Evolutionary conservation across 768 basidiomycete species (phyloP), one percentile per base, ranked within the genome.

Genomic region (Mycena polygramma): DNA sequence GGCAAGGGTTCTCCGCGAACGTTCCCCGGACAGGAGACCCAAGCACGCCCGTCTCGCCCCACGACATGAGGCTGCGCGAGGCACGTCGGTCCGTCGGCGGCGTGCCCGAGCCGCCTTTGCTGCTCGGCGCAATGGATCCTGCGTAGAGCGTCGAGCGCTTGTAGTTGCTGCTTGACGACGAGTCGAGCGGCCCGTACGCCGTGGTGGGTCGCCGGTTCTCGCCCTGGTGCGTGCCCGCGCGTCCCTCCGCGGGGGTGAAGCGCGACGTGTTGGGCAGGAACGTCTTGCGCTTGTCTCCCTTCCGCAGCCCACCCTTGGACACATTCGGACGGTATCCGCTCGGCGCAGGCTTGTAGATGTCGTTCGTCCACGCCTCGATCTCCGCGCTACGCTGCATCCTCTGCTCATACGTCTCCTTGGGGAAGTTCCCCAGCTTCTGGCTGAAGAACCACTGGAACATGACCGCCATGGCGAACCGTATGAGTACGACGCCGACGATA

Each of bases 401-500:
- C 78, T 99, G 90, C 78, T 94, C 92, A 78, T 96, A 95, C 19
- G 95, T 95, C 82, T 99, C 98, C 46, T 89, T 88, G 71, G 93
- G 92, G 87, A 97, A 99, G 73, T 94, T 93, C 57, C 98, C 98
- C 49, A 99, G 86, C 76, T 91, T 91, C 92, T 94, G 96, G n/a
- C 94, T 95, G 80, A 94, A 93, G 88, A 98, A 99, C 98, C 98
- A 99, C 30, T 94, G 88, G 81, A 99, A 99, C 79, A 97, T 86
- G 77, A 98, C 94, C 55, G 98, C 98, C 96, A 99, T 97, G 74
- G 88, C 84, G 83, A 99, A 99, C 43, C 96, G 94, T 79, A 98
- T 96, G 63, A 89, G 87, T 72, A 99, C 97, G 70, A 99, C 97
- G 19, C 63, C 63, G 54, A 65, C 26, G 17, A 65, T 65, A 26